These are phyloP conservation scores for Aquilaria sinensis DNA, from an alignment of 345 rosid species.

Conservation along the genomic window DNA sequence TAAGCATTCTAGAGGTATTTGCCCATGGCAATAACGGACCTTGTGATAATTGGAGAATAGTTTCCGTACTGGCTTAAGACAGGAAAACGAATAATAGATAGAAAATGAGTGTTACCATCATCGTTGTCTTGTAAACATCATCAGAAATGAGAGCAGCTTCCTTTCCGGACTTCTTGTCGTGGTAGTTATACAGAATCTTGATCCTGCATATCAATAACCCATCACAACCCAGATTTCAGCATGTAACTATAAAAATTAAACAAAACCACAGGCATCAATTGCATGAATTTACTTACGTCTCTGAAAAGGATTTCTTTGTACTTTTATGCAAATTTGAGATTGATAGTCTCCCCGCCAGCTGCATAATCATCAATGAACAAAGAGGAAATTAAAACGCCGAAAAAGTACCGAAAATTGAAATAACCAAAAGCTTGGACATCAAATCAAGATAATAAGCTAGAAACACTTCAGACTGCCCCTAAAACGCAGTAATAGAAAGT, in stretches of 20 bases:
- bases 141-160: conserved; percentile 63
- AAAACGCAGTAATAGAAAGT: not conserved
- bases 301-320: conserved; percentile 58
- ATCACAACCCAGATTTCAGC: not conserved
- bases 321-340: conserved; percentile 74
- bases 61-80: not conserved
- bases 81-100: not conserved
- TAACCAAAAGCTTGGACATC: not conserved
- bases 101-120: conserved; percentile 28
- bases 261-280: not conserved
- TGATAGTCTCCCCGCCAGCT: conserved; percentile 74
- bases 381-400: not conserved
- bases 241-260: not conserved
- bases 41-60: too few relatives aligned
- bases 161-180: conserved; percentile 43
- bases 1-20: not conserved
- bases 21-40: not conserved
- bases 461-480: not conserved
- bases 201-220: conserved; percentile 32
- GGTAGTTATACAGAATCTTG: conserved; percentile 46
- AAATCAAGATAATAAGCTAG: not conserved
- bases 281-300: conserved; percentile 40
- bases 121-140: conserved; percentile 58
- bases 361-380: conserved; percentile 13
- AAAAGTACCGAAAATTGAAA: not conserved